Evolutionary conservation across 306 rosid species (phyloP).

Genomic region (Morella rubra): DNA sequence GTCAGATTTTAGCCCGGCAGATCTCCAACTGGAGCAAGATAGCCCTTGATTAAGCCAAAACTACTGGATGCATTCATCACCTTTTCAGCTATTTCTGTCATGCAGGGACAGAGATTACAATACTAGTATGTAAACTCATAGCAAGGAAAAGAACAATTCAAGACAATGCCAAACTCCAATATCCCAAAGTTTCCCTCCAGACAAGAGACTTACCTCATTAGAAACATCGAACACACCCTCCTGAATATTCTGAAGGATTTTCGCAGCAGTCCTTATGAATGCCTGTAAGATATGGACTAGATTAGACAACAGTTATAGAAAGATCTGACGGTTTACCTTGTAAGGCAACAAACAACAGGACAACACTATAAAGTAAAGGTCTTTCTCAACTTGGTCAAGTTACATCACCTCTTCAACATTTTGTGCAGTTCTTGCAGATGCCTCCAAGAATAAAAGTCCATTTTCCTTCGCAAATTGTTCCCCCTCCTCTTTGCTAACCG

Average conservation of each 20-base stretch:
- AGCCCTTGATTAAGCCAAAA: not conserved
- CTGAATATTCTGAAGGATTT: slow-evolving; percentile 90
- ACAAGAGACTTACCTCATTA: slow-evolving; percentile 67
- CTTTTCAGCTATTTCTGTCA: not conserved
- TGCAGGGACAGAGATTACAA: not conserved
- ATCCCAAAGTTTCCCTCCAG: slow-evolving; percentile 6
- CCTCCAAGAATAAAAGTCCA: slow-evolving; percentile 92
- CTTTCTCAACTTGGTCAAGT: slow-evolving; percentile 8
- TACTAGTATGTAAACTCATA: not conserved
- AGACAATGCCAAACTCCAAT: slow-evolving; percentile 3
- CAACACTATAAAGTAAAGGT: not conserved
- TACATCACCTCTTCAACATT: slow-evolving; percentile 86
- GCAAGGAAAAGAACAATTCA: not conserved
- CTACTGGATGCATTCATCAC: not conserved
- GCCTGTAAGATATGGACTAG: slow-evolving; percentile 49
- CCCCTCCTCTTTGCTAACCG: slow-evolving; percentile 96
- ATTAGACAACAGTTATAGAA: not conserved
- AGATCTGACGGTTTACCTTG: not conserved
- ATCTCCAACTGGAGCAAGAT: not conserved
- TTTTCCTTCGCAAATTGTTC: slow-evolving; percentile 96
- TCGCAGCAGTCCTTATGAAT: slow-evolving; percentile 81
- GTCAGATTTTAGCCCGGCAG: not conserved
- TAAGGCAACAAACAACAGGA: not conserved
- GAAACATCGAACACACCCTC: slow-evolving; percentile 88
- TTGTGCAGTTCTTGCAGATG: slow-evolving; percentile 95